Evolutionary conservation across 108 stramenopile species (phyloP), one percentile per base, ranked within the genome.

Genomic region (Skeletonema menzelii): DNA sequence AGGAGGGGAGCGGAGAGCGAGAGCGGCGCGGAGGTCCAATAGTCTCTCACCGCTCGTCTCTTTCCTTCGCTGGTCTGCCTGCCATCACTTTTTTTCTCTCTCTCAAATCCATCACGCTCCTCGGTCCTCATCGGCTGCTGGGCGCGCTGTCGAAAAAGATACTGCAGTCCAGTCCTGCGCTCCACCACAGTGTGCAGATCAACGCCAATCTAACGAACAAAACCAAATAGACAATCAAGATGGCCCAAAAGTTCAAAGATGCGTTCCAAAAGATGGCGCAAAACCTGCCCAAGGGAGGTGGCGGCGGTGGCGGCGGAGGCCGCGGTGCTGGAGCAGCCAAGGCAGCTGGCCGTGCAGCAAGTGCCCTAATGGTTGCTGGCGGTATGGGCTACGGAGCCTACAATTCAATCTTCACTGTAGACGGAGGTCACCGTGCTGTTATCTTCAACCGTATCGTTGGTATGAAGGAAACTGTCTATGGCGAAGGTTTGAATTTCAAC

Each of bases 401-500:
- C 85, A 95, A 97, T 82, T 97, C 95, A 24, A 49, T 98, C 40
- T 96, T 87, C 79, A 91, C 94, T 22, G 98, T 98, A 14, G 91
- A 96, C 56, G 97, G 97, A 72, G 99, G 99, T 88, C 97, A 98
- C 69, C 96, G 97, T 47, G 98, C 98, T 47, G 90, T 99, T 34
- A 83, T 98, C 13, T 99, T 96, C 86, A 98, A 97, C 72, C 89
- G 98, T 30, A n/a, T 99, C 13, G 55, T 85, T 63, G 99, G 99
- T 20, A 94, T 99, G 84, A 96, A 97, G 77, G 82, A 86, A 2
- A 63, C 63, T 2, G 85, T 96, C 0, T 96, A 96, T 82, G 86
- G 85, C 3, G 99, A 99, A 84, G 99, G 99, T 65, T 88, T 97
- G 80, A 97, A 99, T 82, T 96, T 98, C 70, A 95, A 92, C 80